Evolutionary conservation across 129 eudicot genomes (phyloP).

Genomic region (Saposhnikovia divaricata): DNA sequence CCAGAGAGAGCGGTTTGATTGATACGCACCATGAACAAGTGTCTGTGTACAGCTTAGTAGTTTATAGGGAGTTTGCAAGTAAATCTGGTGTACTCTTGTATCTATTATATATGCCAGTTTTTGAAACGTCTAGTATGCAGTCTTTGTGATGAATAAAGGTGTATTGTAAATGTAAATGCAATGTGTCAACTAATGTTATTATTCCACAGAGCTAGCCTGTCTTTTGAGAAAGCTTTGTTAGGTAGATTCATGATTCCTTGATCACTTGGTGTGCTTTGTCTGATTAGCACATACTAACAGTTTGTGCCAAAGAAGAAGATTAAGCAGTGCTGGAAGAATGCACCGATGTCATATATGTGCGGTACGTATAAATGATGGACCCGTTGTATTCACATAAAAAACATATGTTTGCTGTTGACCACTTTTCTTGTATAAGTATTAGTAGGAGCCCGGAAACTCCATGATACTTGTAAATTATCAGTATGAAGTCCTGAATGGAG

Average conservation of each 20-base stretch:
- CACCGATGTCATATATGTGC: background rate
- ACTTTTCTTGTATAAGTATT: no score
- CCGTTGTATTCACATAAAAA: no score
- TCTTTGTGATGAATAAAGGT: slow-evolving; percentile 11
- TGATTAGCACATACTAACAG: background rate
- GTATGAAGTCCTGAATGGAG: background rate
- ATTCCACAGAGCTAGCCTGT: slow-evolving; percentile 24
- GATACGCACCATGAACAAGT: slow-evolving; percentile 14
- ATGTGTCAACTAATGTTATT: slow-evolving; percentile 31
- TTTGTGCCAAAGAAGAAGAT: background rate
- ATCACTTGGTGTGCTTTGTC: background rate
- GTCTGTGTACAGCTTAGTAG: slow-evolving; percentile 19
- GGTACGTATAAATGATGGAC: no score
- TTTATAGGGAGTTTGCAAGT: slow-evolving; percentile 18
- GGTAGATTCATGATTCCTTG: background rate
- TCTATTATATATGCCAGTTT: slow-evolving; percentile 10
- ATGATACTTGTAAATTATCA: background rate
- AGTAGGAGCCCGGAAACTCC: background rate
- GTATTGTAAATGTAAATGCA: slow-evolving; percentile 38
- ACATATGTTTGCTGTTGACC: no score
- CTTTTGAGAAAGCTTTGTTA: background rate
- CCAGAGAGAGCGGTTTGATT: slow-evolving; percentile 22
- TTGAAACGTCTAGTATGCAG: slow-evolving; percentile 25
- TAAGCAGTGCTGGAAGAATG: background rate
- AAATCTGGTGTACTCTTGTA: slow-evolving; percentile 6